Evolutionary conservation across 495 filamentous ascomycete species (phyloP).

Genomic region (Letharia columbiana): DNA sequence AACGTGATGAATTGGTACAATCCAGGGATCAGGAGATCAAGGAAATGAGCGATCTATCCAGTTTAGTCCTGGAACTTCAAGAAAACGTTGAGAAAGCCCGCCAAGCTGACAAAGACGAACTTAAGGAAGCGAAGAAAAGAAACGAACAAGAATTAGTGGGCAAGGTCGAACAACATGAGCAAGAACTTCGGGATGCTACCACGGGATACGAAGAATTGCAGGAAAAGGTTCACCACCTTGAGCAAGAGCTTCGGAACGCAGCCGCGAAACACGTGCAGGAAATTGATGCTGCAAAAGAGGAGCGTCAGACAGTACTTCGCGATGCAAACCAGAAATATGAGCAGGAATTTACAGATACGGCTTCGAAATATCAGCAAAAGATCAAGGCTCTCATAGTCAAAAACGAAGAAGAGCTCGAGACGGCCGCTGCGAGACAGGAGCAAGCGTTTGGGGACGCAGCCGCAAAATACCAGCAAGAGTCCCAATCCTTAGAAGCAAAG

Average conservation of each 20-base stretch:
- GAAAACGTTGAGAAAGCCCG: constrained; percentile 3
- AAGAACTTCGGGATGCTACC: constrained; percentile 3
- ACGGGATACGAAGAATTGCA: background rate
- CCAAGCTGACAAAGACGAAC: constrained; percentile 8
- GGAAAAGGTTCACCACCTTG: background rate
- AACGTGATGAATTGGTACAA: constrained; percentile 11
- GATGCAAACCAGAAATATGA: constrained; percentile 9
- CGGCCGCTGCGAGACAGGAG: constrained; percentile 15
- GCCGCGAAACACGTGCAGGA: constrained; percentile 10
- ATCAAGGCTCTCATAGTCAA: constrained; percentile 9
- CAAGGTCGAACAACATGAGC: constrained; percentile 3
- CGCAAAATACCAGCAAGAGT: constrained; percentile 4
- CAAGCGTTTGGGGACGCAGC: constrained; percentile 3
- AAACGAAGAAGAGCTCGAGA: constrained; percentile 6
- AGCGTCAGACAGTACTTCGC: background rate
- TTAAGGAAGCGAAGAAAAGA: background rate
- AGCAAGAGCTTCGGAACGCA: constrained; percentile 14
- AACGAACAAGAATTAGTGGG: constrained; percentile 2
- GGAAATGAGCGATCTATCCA: constrained; percentile 5
- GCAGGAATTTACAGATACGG: constrained; percentile 7
- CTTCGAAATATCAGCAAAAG: constrained; percentile 10
- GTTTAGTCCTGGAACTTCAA: constrained; percentile 10
- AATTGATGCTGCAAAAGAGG: background rate
- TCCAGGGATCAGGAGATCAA: constrained; percentile 15
- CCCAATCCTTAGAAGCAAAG: background rate